Percentiles rank a stretch among this genome's conserved stretches.
Conservation (phyloP, 208 protist genomes). For the Acanthamoeba culbertsoni region DNA sequence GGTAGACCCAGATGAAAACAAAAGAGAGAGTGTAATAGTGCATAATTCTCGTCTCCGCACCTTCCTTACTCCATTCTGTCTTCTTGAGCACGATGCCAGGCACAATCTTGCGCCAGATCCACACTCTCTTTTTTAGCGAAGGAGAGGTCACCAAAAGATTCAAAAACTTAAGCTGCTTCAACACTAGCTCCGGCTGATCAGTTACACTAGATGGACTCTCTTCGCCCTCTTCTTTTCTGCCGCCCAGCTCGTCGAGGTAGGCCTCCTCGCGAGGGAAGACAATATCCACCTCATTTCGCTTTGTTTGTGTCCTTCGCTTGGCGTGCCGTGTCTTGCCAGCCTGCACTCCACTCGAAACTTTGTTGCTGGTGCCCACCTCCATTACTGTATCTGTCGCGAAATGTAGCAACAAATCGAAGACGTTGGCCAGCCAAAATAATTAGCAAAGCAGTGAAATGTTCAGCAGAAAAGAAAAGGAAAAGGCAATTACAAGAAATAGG, state of each 20-base stretch:
- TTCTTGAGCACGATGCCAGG: constrained; percentile 30
- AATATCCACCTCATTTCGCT: not conserved
- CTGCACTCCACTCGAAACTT: not conserved
- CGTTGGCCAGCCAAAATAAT: not conserved
- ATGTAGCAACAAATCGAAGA: not conserved
- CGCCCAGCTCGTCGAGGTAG: not conserved
- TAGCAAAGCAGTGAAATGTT: not conserved
- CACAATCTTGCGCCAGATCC: constrained; percentile 54
- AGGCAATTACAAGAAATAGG: not conserved
- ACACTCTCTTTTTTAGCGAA: constrained; percentile 50
- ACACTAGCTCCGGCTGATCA: not conserved
- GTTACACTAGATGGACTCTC: not conserved
- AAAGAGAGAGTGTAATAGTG: not conserved
- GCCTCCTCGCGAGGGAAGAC: constrained; percentile 18
- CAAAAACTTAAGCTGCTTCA: constrained; percentile 47
- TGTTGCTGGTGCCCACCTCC: not conserved
- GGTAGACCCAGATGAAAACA: not conserved
- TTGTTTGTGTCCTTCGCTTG: not conserved
- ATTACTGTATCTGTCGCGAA: not conserved
- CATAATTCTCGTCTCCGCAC: not conserved
- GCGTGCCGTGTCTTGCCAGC: not conserved
- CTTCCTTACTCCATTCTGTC: constrained; percentile 48
- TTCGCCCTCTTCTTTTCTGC: not conserved
- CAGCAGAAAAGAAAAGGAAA: not conserved
- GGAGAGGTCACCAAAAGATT: not conserved